Conservation (phyloP, 306 rosid species). For the Benincasa hispida region DNA sequence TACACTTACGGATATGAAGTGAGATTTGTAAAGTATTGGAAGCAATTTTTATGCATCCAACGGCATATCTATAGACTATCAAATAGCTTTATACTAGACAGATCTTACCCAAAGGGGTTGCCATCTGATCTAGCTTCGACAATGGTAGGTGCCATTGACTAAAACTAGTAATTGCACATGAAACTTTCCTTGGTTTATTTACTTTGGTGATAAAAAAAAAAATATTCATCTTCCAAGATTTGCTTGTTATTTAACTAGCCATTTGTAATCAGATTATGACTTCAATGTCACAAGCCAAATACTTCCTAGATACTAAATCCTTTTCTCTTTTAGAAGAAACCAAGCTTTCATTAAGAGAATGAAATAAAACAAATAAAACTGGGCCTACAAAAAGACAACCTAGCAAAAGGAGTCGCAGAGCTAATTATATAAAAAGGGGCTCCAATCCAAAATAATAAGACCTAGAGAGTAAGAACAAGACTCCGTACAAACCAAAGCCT, state of each 20-base stretch:
- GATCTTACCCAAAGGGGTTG: not conserved
- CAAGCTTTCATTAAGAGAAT: not conserved
- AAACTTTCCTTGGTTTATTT: not conserved
- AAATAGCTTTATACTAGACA: not conserved
- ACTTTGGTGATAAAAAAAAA: not conserved
- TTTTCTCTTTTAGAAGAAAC: not conserved
- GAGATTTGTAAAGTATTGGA: not conserved
- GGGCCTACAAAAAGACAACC: not conserved
- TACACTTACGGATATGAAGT: not conserved
- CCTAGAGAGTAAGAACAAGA: not conserved
- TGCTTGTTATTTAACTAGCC: not conserved
- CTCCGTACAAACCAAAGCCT: not conserved
- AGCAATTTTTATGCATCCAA: not conserved
- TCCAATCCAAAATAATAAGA: not conserved
- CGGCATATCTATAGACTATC: not conserved
- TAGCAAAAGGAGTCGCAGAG: not conserved
- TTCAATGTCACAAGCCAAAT: not conserved
- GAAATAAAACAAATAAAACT: not conserved
- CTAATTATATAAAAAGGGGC: not conserved
- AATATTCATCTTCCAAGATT: not conserved
- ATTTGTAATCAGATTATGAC: not conserved
- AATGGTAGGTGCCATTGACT: not conserved
- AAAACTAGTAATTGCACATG: not conserved
- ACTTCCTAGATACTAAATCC: not conserved
- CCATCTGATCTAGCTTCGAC: not conserved